phyloP scores from a whole-genome alignment of 148 eudicot species.

The Simmondsia chinensis region DNA sequence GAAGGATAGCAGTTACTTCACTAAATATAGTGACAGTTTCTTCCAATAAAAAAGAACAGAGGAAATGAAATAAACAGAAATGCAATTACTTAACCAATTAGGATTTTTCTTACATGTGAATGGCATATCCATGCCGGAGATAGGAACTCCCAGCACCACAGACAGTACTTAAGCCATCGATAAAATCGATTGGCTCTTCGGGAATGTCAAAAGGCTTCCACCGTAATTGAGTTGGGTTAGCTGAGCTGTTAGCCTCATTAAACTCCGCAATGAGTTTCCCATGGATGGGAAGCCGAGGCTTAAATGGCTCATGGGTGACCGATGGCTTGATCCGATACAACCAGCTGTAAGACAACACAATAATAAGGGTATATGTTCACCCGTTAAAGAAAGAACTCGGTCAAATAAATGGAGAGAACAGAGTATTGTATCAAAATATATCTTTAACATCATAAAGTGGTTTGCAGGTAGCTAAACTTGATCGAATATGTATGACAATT shows the following conservation, averaged over 20 bases:
- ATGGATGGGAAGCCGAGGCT: constrained; percentile 59
- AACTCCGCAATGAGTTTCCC: constrained; percentile 78
- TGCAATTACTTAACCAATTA: background rate
- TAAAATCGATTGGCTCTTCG: constrained; percentile 59
- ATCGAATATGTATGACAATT: too few relatives aligned
- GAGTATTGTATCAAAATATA: too few relatives aligned
- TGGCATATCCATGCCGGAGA: constrained; percentile 88
- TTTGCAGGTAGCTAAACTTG: too few relatives aligned
- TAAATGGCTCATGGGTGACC: constrained; percentile 93
- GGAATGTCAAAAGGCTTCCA: constrained; percentile 85
- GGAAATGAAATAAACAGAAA: background rate
- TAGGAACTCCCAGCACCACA: constrained; percentile 96
- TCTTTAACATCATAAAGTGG: too few relatives aligned
- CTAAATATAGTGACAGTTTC: too few relatives aligned
- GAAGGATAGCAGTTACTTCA: too few relatives aligned
- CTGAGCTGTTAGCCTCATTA: constrained; percentile 64
- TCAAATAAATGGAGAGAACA: too few relatives aligned
- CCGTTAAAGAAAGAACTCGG: too few relatives aligned
- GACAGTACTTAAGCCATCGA: constrained; percentile 75
- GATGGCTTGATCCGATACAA: constrained; percentile 91
- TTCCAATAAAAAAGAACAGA: too few relatives aligned
- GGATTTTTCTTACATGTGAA: constrained; percentile 82
- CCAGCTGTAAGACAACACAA: constrained; percentile 71
- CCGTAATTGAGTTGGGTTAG: constrained; percentile 83
- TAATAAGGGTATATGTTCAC: too few relatives aligned